Evolutionary conservation across 768 basidiomycete species (phyloP).

Genomic region (Podaxis pistillaris): DNA sequence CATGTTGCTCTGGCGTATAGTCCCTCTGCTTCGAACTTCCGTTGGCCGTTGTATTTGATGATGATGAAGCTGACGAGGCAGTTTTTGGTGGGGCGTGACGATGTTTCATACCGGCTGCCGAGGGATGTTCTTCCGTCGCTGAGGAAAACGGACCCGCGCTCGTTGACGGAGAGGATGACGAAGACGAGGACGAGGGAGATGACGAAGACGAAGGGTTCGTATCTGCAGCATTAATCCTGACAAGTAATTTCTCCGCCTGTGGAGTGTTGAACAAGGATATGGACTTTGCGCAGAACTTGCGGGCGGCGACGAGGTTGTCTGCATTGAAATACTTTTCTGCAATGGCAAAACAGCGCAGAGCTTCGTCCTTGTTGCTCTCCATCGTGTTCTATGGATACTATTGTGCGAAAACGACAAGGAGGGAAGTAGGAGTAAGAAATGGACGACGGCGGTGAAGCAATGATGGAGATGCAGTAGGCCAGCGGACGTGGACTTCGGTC

Average conservation of each 20-base stretch:
- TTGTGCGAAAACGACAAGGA: not conserved
- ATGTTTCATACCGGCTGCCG: constrained; percentile 69
- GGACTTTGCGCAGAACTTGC: constrained; percentile 89
- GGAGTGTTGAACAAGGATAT: constrained; percentile 78
- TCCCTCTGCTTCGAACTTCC: constrained; percentile 77
- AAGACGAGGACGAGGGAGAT: constrained; percentile 35
- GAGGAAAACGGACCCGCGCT: constrained; percentile 33
- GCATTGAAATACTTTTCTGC: constrained; percentile 72
- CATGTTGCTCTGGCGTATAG: constrained; percentile 81
- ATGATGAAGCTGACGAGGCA: constrained; percentile 14
- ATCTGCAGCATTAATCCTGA: constrained; percentile 59
- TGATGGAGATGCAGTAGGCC: not conserved
- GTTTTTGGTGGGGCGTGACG: constrained; percentile 35
- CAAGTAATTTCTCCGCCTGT: constrained; percentile 68
- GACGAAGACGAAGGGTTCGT: constrained; percentile 31
- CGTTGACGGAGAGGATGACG: constrained; percentile 40
- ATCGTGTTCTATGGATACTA: constrained; percentile 29
- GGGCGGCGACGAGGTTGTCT: constrained; percentile 73
- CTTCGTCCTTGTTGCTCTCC: constrained; percentile 93
- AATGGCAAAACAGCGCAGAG: constrained; percentile 75
- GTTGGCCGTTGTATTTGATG: constrained; percentile 43
- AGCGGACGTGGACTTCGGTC: constrained; percentile 12
- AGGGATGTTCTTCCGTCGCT: constrained; percentile 67
- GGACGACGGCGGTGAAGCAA: constrained; percentile 4
- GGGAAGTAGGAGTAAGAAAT: constrained; percentile 4